Conservation (phyloP, 2,329 filamentous ascomycete genomes). For the Botryotinia calthae region DNA sequence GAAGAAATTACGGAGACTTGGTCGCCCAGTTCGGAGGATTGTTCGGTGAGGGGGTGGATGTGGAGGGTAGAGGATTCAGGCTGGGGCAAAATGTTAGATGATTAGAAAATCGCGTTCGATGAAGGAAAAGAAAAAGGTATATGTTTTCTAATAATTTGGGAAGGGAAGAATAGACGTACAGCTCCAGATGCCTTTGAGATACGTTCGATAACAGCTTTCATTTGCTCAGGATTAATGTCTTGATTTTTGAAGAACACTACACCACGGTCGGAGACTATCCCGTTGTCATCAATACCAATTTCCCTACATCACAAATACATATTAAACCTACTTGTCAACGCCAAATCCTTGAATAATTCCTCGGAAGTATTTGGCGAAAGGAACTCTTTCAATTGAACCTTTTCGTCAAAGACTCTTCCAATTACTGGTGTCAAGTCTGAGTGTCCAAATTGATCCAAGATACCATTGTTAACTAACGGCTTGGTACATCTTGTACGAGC, state of each 20-base stretch:
- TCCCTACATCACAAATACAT: background rate
- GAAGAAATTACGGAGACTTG: constrained; percentile 57
- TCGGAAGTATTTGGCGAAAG: constrained; percentile 39
- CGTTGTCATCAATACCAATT: constrained; percentile 27
- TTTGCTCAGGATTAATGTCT: constrained; percentile 45
- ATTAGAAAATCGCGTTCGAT: background rate
- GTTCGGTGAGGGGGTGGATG: constrained; percentile 52
- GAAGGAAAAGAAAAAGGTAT: background rate
- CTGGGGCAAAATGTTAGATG: constrained; percentile 11
- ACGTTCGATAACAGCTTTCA: constrained; percentile 44
- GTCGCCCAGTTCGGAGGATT: constrained; percentile 52
- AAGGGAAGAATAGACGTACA: constrained; percentile 12
- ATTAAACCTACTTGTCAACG: constrained; percentile 39
- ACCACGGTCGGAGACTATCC: constrained; percentile 57
- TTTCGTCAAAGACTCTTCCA: constrained; percentile 55
- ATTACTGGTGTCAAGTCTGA: constrained; percentile 30
- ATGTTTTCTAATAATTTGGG: background rate
- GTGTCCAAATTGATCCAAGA: constrained; percentile 28
- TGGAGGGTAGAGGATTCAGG: constrained; percentile 48
- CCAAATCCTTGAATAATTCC: constrained; percentile 55
- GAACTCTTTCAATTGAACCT: constrained; percentile 57
- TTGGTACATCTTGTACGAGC: constrained; percentile 19
- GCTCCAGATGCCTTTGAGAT: constrained; percentile 11
- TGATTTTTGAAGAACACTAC: constrained; percentile 57
- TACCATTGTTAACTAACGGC: constrained; percentile 22